A percentile compares a stretch with the other conserved stretches of the same genome.
Conservation (phyloP, 129 eudicot genomes). For the Helichrysum umbraculigerum region DNA sequence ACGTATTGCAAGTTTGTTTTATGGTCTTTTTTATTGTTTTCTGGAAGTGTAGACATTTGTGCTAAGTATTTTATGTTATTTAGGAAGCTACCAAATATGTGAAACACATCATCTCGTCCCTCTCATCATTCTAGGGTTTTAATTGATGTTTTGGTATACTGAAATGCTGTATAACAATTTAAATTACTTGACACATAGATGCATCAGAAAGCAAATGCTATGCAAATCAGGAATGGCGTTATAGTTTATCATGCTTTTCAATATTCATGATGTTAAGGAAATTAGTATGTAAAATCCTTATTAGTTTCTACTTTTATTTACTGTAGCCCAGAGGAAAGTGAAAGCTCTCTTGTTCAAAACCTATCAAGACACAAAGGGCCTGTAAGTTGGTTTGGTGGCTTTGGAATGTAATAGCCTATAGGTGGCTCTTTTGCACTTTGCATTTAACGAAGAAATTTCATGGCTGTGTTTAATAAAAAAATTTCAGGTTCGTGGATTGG, state of each 20-base stretch:
- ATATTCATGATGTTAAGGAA: constrained; percentile 13
- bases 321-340: constrained; percentile 61
- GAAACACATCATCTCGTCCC: not conserved
- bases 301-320: constrained; percentile 9
- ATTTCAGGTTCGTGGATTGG: constrained; percentile 86
- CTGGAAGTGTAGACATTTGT: not conserved
- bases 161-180: too few relatives aligned
- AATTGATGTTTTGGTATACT: not conserved
- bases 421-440: constrained; percentile 18
- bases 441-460: constrained; percentile 4
- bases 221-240: not conserved
- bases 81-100: not conserved
- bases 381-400: constrained; percentile 48
- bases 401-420: not conserved
- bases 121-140: constrained; percentile 5
- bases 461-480: not conserved
- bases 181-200: not conserved
- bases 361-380: constrained; percentile 84
- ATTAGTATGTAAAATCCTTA: constrained; percentile 12
- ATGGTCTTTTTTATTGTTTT: not conserved
- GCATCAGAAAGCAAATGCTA: constrained; percentile 12
- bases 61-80: not conserved
- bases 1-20: not conserved
- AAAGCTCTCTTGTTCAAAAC: constrained; percentile 54
- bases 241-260: constrained; percentile 13